Evolutionary conservation across 106 monocot species (phyloP).

Genomic region (Agapanthus africanus): DNA sequence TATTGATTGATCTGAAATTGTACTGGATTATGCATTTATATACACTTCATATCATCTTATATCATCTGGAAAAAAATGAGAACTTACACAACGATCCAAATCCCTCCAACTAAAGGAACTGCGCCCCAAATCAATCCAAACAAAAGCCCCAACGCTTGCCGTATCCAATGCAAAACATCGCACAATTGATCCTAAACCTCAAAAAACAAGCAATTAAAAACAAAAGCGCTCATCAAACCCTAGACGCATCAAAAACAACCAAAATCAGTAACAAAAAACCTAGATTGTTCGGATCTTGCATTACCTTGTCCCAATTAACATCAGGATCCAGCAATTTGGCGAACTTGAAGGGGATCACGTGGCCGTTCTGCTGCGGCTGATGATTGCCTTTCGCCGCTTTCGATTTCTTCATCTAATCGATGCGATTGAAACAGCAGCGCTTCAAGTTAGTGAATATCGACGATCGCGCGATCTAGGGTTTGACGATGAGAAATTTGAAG

Average conservation of each 20-base stretch:
- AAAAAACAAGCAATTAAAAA: background rate
- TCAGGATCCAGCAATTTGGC: slow-evolving; percentile 80
- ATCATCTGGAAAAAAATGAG: too few relatives aligned
- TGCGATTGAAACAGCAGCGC: too few relatives aligned
- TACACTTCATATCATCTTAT: too few relatives aligned
- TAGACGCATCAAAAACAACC: background rate
- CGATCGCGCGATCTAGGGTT: too few relatives aligned
- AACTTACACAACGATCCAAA: slow-evolving; percentile 84
- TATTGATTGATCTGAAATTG: too few relatives aligned
- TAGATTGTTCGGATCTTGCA: background rate
- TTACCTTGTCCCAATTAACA: slow-evolving; percentile 88
- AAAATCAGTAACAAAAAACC: slow-evolving; percentile 5
- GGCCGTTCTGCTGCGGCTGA: slow-evolving; percentile 46
- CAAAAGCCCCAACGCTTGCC: slow-evolving; percentile 66
- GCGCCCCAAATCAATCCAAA: slow-evolving; percentile 86
- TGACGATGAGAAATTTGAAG: too few relatives aligned
- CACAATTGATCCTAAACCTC: slow-evolving; percentile 68
- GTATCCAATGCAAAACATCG: slow-evolving; percentile 91
- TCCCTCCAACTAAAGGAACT: slow-evolving; percentile 68
- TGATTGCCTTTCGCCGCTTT: slow-evolving; percentile 24
- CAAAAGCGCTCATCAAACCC: background rate
- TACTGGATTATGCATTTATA: too few relatives aligned
- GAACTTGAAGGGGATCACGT: slow-evolving; percentile 62
- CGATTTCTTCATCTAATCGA: slow-evolving; percentile 36
- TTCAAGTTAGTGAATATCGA: too few relatives aligned